phyloP scores from a whole-genome alignment of 495 filamentous ascomycete species.

The Podospora didyma region DNA sequence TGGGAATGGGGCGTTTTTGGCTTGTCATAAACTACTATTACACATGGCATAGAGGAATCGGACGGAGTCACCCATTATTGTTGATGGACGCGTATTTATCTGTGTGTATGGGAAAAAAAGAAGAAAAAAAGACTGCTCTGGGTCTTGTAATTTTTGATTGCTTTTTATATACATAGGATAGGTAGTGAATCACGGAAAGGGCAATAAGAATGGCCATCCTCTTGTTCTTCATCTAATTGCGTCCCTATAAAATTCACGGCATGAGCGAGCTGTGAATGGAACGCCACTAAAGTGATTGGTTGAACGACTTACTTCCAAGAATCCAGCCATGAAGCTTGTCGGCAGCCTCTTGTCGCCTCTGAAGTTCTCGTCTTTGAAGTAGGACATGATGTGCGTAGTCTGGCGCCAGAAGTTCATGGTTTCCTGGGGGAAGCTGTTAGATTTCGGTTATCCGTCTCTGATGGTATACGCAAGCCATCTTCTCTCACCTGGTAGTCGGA shows the following conservation, averaged over 20 bases:
- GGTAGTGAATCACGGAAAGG: background rate
- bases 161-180: conserved; percentile 30
- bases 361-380: conserved; percentile 84
- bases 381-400: conserved; percentile 92
- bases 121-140: background rate
- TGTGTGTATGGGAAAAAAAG: background rate
- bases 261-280: conserved; percentile 2
- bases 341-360: conserved; percentile 70
- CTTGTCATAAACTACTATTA: conserved; percentile 12
- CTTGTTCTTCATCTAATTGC: conserved; percentile 39
- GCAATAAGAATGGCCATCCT: background rate
- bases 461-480: background rate
- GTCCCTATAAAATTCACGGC: conserved; percentile 38
- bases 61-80: background rate
- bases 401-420: conserved; percentile 99
- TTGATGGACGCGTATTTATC: too few species aligned
- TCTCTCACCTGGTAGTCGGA: conserved; percentile 74
- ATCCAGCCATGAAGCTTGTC: conserved; percentile 82
- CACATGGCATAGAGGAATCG: conserved; percentile 10
- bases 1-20: conserved; percentile 23
- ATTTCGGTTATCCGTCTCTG: background rate
- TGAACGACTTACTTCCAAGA: conserved; percentile 67
- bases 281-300: background rate
- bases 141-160: conserved; percentile 7
- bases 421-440: conserved; percentile 57